Evolutionary conservation across 2,329 filamentous ascomycete species (phyloP).

Genomic region (Diaporthe citri): DNA sequence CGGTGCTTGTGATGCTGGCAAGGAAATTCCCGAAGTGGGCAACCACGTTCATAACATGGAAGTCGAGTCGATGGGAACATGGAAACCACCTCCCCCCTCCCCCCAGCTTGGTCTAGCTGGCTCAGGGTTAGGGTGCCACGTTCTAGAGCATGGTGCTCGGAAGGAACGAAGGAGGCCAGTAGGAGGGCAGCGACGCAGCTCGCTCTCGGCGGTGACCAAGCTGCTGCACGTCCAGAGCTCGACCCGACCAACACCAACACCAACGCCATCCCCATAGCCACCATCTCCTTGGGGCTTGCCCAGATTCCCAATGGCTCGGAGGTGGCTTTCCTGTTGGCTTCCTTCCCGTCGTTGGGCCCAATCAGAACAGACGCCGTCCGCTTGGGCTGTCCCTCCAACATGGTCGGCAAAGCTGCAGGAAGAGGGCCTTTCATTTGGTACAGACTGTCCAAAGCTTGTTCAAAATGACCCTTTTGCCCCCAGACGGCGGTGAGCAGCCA

Average conservation of each 20-base stretch:
- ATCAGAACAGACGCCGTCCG: constrained; percentile 17
- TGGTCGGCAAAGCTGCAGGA: neutral
- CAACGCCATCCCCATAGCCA: neutral
- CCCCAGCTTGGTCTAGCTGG: no score
- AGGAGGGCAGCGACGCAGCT: neutral
- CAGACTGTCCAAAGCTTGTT: constrained; percentile 5
- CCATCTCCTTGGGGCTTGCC: neutral
- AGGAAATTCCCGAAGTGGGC: neutral
- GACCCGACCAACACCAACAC: neutral
- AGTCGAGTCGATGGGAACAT: neutral
- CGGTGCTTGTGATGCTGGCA: neutral
- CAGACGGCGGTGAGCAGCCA: constrained; percentile 24
- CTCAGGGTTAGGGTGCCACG: neutral
- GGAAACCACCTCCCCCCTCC: neutral
- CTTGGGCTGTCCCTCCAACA: constrained; percentile 22
- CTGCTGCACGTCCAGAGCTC: neutral
- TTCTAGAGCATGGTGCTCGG: neutral
- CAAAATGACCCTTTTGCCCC: neutral
- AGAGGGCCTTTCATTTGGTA: neutral
- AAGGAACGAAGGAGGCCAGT: neutral
- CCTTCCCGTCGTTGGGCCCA: constrained; percentile 12
- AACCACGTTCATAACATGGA: neutral
- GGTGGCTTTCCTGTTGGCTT: constrained; percentile 30
- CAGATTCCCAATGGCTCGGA: constrained; percentile 28
- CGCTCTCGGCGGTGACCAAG: neutral